These are phyloP conservation scores for Kodamaea kakaduensis DNA, from an alignment of 805 yeast species.

Conservation along the genomic window DNA sequence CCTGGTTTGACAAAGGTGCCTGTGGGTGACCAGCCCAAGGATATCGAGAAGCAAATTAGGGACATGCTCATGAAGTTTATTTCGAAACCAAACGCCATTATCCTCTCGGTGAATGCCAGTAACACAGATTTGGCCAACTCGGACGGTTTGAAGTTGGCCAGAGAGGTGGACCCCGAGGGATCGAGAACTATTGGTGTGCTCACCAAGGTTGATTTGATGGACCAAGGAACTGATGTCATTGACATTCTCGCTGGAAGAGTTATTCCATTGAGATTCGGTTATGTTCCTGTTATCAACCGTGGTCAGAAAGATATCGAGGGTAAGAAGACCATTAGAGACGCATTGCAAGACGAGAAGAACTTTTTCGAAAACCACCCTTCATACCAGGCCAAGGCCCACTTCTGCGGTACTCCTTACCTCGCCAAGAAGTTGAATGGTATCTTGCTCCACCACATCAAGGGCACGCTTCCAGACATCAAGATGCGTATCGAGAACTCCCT, in stretches of 20 bases:
- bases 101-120: constrained; percentile 79
- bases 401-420: constrained; percentile 97
- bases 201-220: constrained; percentile 96
- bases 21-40: constrained; percentile 98
- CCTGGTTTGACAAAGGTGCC: constrained; percentile 99
- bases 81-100: constrained; percentile 92
- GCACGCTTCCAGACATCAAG: constrained; percentile 77
- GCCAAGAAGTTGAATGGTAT: constrained; percentile 89
- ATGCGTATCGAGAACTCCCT: constrained; percentile 62
- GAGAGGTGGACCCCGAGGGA: constrained; percentile 98
- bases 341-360: constrained; percentile 71
- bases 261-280: constrained; percentile 91
- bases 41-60: constrained; percentile 90
- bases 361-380: constrained; percentile 89
- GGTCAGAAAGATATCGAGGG: constrained; percentile 94
- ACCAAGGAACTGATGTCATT: constrained; percentile 93
- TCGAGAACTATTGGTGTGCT: constrained; percentile 93
- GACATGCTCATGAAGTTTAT: constrained; percentile 91
- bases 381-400: constrained; percentile 88
- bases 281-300: constrained; percentile 80
- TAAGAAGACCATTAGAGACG: constrained; percentile 83
- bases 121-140: constrained; percentile 96
- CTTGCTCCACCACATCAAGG: constrained; percentile 74
- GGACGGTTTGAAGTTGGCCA: constrained; percentile 91
- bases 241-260: constrained; percentile 95